Evolutionary conservation across 257 asterid genomes (phyloP), one percentile per base, ranked within the genome.

Genomic region (Salvia hispanica): DNA sequence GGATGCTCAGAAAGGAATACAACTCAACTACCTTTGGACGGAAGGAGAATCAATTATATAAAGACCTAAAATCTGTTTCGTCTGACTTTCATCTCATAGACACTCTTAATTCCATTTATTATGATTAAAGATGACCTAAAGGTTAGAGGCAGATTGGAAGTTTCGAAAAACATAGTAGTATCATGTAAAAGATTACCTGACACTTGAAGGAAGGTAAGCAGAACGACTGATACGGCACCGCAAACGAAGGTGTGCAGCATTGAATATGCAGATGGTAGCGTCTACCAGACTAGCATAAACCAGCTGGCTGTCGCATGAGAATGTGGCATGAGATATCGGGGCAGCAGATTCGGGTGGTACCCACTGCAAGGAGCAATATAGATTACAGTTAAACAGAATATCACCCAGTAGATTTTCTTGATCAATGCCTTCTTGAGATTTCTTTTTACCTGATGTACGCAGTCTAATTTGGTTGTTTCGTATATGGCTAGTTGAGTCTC

Each of bases 401-500:
- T 15, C 64, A 28, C 18, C 21, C 36, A 13, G 7, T 1, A 36
- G 0, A 53, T 59, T 47, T 16, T 15, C 34, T 47, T 14, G 7
- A 44, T 1, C 21, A 7, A 8, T 40, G 45, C 45, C 45, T 40
- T 40, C 45, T 9, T 9, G 12, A 40, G n/a, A 13, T 5, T n/a
- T 15, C n/a, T 16, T n/a, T 47, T 9, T 53, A 85, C 92, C 79
- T 81, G 85, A 69, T 76, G 77, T 11, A 81, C 61, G 34, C 89
- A 74, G 44, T 85, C 89, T 54, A 85, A 66, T 58, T 85, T 84
- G 2, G 87, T 76, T 0, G 92, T 70, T 50, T 86, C 92, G 56
- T 81, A 83, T 15, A 86, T 74, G 54, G 89, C 92, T 12, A 86
- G 81, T 70, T 86, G 92, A 21, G 87, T 83, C 61, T 86, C 92